A percentile compares a stretch with the other conserved stretches of the same genome.
phyloP scores from a whole-genome alignment of 2,329 filamentous ascomycete species.

The Aspergillus unguis region DNA sequence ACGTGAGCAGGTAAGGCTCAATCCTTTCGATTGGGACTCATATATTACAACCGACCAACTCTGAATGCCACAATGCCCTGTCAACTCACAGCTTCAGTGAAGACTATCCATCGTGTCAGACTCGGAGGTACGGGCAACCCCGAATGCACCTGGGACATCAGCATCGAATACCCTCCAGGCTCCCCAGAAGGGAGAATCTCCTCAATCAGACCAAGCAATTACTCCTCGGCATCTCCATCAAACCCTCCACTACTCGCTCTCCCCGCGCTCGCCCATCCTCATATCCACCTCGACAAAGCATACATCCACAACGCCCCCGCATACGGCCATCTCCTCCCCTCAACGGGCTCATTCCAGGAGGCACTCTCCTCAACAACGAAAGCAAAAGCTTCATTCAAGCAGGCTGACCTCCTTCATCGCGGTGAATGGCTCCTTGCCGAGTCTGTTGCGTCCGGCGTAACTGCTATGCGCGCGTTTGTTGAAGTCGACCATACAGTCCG shows the following conservation, averaged over 20 bases:
- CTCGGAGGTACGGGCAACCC: conserved; percentile 19
- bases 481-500: conserved; percentile 64
- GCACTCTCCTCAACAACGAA: conserved; percentile 57
- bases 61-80: conserved; percentile 10
- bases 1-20: too few relatives aligned
- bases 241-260: conserved; percentile 36
- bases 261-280: conserved; percentile 66
- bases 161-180: conserved; percentile 14
- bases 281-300: conserved; percentile 65
- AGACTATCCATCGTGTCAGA: conserved; percentile 26
- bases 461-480: conserved; percentile 67
- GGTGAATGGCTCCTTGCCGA: conserved; percentile 65
- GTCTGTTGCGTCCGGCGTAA: conserved; percentile 63
- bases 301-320: conserved; percentile 37
- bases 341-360: conserved; percentile 61
- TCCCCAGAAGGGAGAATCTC: conserved; percentile 7
- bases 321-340: conserved; percentile 59
- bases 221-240: conserved; percentile 13
- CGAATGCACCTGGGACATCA: conserved; percentile 34
- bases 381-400: conserved; percentile 63
- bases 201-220: conserved; percentile 27
- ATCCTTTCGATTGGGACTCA: background rate
- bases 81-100: conserved; percentile 13
- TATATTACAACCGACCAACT: background rate
- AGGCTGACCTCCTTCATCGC: conserved; percentile 60